Percentiles rank a stretch among this genome's conserved stretches.
phyloP scores from a whole-genome alignment of 148 eudicot species.

The Mesembryanthemum crystallinum region DNA sequence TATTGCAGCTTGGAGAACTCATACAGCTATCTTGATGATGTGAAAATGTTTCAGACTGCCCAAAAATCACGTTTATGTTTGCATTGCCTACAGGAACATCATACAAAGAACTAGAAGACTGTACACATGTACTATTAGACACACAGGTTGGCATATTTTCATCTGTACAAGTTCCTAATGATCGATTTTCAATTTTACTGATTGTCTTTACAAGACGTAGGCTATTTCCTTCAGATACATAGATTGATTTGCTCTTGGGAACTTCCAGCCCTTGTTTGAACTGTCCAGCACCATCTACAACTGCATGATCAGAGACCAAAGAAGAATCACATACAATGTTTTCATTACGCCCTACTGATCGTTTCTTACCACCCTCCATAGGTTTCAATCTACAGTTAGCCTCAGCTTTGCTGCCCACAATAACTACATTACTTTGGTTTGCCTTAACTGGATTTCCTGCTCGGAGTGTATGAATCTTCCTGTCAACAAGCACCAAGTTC shows the following conservation, averaged over 20 bases:
- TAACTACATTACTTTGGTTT: constrained; percentile 40
- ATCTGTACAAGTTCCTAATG: constrained; percentile 17
- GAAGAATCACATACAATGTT: constrained; percentile 29
- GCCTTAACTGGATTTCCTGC: constrained; percentile 54
- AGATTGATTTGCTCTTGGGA: constrained; percentile 33
- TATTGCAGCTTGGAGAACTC: constrained; percentile 31
- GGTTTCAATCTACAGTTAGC: constrained; percentile 14
- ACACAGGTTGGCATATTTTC: constrained; percentile 32
- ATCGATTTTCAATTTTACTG: constrained; percentile 22
- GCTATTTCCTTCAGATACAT: constrained; percentile 43
- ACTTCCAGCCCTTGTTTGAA: constrained; percentile 20
- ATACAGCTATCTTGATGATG: constrained; percentile 32
- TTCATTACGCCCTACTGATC: constrained; percentile 17
- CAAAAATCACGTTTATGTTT: constrained; percentile 26
- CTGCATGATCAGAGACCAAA: constrained; percentile 26
- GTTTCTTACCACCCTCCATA: constrained; percentile 26
- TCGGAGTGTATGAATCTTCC: constrained; percentile 57
- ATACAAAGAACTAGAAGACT: constrained; percentile 32
- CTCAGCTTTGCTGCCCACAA: constrained; percentile 24
- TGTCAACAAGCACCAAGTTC: constrained; percentile 61
- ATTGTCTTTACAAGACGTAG: constrained; percentile 34
- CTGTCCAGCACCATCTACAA: constrained; percentile 22
- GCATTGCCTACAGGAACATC: constrained; percentile 43
- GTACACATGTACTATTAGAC: constrained; percentile 33
- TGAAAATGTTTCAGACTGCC: constrained; percentile 27